phyloP scores from a whole-genome alignment of 202 grass and related monocot species.

The Setaria viridis region DNA sequence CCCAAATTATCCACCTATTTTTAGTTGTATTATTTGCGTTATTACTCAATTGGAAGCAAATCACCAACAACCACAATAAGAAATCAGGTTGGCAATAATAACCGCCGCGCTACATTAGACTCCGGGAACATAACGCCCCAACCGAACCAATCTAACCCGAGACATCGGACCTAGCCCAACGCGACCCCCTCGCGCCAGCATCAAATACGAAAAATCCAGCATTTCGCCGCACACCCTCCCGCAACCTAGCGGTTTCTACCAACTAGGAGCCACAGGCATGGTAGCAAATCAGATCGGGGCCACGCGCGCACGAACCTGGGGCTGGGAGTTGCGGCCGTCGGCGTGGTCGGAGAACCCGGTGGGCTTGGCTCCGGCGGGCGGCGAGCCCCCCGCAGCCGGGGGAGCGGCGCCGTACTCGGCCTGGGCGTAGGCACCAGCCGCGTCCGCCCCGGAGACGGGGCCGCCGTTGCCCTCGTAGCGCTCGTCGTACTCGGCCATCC shows the following conservation, averaged over 20 bases:
- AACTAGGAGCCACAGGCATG: not conserved
- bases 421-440: not conserved
- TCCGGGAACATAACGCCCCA: not conserved
- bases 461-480: constrained; percentile 53
- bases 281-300: too few relatives aligned
- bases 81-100: not conserved
- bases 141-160: not conserved
- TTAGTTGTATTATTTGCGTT: too few relatives aligned
- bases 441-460: not conserved
- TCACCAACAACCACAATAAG: not conserved
- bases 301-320: not conserved
- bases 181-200: not conserved
- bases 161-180: not conserved
- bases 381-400: not conserved
- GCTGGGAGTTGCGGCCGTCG: constrained; percentile 41
- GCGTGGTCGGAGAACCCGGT: constrained; percentile 46
- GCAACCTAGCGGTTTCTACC: not conserved
- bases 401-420: not conserved
- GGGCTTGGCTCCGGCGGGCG: constrained; percentile 29
- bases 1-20: not conserved
- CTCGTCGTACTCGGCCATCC: constrained; percentile 57
- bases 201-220: too few relatives aligned
- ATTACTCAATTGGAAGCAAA: not conserved
- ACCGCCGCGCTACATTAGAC: not conserved
- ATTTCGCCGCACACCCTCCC: not conserved